Base-by-base conservation (phyloP, 495 filamentous ascomycete species). In the Lasiosphaeria ovina region DNA sequence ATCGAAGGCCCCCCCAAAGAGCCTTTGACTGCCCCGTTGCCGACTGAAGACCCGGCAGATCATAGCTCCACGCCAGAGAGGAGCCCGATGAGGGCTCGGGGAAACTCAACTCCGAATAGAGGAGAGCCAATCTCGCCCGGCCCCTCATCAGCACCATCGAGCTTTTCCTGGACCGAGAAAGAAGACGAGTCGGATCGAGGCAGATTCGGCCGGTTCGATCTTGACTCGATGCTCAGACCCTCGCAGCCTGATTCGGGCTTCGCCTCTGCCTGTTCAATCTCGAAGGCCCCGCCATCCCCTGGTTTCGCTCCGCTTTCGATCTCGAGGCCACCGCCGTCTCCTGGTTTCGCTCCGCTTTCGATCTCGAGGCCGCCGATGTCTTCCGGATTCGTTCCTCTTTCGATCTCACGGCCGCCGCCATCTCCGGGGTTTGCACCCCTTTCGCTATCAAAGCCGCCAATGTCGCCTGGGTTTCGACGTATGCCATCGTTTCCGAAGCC, bases 91-190 rank as follows among this genome's bases (percentile, higher is more conserved):
- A 76, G 73, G 66, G 67, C 67, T 16, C 72, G 71, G 49, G 74
- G 72, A 6, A 78, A 72, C 54, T 76, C 74, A 48, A 79, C 68
- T 2, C 71, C 76, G 7, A 76, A 72, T 53, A 61, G 73, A 12
- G 61, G 68, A 45, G 81, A 79, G 54, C 69, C 73, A 40, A 78
- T 80, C 24, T 81, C 80, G 3, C 81, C 83, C 1, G 83, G 83
- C 0, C 83, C 83, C 2, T 84, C 82, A 12, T 85, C 83, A 14
- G 83, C 83, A 1, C 83, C 83, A 3, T 80, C 79, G 2, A 80
- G 69, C 56, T 79, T 81, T 53, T 78, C 78, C 4, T 82, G 79
- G 79, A 67, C 73, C 6, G 79, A 77, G 61, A 76, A 72, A 57
- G 75, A 77, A 54, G 74, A 77, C 33, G 73, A 75, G 32, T 70